A percentile compares a stretch with the other conserved stretches of the same genome.
phyloP scores from a whole-genome alignment of 139 green algal genomes.

The Picochlorum sp. region DNA sequence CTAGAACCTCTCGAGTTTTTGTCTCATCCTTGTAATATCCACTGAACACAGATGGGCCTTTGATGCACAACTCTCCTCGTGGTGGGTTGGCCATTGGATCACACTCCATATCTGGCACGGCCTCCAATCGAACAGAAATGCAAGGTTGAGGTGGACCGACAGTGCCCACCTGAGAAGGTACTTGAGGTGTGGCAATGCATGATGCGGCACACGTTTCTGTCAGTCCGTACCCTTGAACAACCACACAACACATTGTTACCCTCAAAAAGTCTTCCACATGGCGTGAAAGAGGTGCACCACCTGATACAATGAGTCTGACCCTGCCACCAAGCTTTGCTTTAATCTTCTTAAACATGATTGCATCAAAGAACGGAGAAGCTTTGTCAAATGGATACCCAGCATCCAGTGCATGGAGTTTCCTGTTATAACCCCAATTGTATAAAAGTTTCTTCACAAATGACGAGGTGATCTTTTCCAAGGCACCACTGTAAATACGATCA shows the following conservation, averaged over 20 bases:
- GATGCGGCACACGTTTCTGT: conserved; percentile 80
- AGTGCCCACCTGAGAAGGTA: conserved; percentile 47
- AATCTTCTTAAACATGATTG: conserved; percentile 59
- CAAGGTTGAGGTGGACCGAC: conserved; percentile 71
- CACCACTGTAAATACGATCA: conserved; percentile 86
- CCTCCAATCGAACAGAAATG: conserved; percentile 71
- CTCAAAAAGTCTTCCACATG: conserved; percentile 58
- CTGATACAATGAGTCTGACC: conserved; percentile 42
- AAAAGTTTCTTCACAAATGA: conserved; percentile 52
- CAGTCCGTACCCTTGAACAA: conserved; percentile 79
- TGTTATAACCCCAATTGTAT: conserved; percentile 68
- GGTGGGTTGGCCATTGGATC: conserved; percentile 54
- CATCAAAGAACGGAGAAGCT: conserved; percentile 65
- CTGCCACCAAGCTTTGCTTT: conserved; percentile 46
- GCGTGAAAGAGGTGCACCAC: conserved; percentile 54
- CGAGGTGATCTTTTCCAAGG: conserved; percentile 43
- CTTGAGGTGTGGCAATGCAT: conserved; percentile 55
- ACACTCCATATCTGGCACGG: conserved; percentile 87
- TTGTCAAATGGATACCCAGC: conserved; percentile 37
- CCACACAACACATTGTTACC: conserved; percentile 29
- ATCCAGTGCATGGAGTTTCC: conserved; percentile 68
- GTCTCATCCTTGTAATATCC: conserved; percentile 90
- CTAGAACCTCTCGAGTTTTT: conserved; percentile 44
- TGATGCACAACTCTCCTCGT: conserved; percentile 61
- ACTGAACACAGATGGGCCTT: conserved; percentile 66